phyloP scores from a whole-genome alignment of 2,329 filamentous ascomycete genomes.

The Dactylella cylindrospora region DNA sequence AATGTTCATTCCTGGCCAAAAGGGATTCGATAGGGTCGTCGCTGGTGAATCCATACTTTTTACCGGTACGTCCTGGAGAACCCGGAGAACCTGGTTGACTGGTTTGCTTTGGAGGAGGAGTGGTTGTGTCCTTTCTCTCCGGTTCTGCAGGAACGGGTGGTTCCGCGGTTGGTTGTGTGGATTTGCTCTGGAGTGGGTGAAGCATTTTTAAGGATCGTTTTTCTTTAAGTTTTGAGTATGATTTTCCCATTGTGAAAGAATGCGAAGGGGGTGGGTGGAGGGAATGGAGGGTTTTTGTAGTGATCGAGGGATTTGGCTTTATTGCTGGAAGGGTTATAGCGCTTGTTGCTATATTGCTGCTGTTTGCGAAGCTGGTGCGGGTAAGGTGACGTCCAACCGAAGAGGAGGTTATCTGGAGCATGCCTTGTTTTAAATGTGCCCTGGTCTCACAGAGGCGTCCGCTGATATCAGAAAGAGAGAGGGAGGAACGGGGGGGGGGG shows the following conservation, averaged over 20 bases:
- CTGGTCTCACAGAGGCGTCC: too few relatives aligned
- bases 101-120: constrained; percentile 13
- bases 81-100: background rate
- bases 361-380: constrained; percentile 12
- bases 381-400: constrained; percentile 35
- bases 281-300: constrained; percentile 26
- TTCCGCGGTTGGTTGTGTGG: constrained; percentile 1
- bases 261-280: background rate
- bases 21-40: constrained; percentile 46
- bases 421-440: constrained; percentile 15
- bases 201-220: constrained; percentile 25
- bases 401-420: constrained; percentile 21
- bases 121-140: background rate
- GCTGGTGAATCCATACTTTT: constrained; percentile 43
- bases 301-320: constrained; percentile 2
- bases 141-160: background rate
- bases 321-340: too few relatives aligned
- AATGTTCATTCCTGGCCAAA: constrained; percentile 46
- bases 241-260: background rate
- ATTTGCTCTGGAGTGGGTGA: constrained; percentile 22
- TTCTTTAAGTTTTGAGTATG: background rate
- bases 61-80: constrained; percentile 16
- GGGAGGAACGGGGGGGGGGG: too few relatives aligned
- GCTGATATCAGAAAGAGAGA: too few relatives aligned
- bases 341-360: constrained; percentile 10